Conservation (phyloP, 1,139 yeast genomes). For the Blastobotrys serpentis region DNA sequence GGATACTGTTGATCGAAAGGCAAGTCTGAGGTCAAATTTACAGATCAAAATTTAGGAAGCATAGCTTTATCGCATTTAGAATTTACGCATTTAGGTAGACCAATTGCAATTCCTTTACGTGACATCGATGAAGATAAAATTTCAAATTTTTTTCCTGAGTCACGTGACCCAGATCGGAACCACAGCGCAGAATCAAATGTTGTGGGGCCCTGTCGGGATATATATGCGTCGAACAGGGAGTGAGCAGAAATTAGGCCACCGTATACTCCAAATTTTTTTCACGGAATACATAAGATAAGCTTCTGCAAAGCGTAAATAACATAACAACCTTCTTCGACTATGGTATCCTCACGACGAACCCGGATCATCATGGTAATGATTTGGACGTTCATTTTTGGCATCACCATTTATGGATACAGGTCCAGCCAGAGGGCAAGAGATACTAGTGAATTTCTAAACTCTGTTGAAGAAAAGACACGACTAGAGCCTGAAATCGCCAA, state of each 20-base stretch:
- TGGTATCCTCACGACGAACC: conserved; percentile 33
- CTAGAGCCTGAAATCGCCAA: conserved; percentile 26
- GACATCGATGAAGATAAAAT: too few species aligned
- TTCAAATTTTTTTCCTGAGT: too few species aligned
- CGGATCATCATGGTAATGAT: conserved; percentile 31
- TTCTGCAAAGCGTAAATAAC: neutral
- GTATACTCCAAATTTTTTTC: neutral
- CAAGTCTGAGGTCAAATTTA: conserved; percentile 28
- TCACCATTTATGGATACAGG: conserved; percentile 30
- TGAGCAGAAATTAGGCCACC: neutral
- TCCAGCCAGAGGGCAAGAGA: conserved; percentile 24
- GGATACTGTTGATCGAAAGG: conserved; percentile 19
- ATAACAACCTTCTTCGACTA: conserved; percentile 7
- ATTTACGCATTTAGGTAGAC: too few species aligned
- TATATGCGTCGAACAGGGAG: neutral
- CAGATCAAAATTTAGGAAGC: too few species aligned
- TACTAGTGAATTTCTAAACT: conserved; percentile 23
- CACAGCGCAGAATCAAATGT: too few species aligned
- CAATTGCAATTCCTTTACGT: too few species aligned
- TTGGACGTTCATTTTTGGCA: conserved; percentile 30
- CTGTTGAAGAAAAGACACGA: conserved; percentile 29
- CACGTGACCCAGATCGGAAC: neutral
- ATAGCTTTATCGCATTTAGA: too few species aligned
- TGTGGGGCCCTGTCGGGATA: too few species aligned
- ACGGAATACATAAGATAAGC: too few species aligned